phyloP scores from a whole-genome alignment of 805 yeast genomes.

The Kodamaea leandrae region DNA sequence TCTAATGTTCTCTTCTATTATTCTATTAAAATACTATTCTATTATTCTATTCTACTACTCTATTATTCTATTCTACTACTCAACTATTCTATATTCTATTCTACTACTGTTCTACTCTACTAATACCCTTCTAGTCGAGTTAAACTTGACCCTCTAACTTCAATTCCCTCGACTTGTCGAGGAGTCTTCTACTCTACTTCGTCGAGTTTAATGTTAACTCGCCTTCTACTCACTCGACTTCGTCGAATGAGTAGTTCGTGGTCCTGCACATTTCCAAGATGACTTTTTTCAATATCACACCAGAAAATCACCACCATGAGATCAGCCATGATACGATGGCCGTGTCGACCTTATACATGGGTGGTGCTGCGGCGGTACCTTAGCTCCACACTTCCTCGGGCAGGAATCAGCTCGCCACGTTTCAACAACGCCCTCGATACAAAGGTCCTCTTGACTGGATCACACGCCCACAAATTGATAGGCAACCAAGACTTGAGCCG shows the following conservation, averaged over 20 bases:
- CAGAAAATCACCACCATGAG: slow-evolving; percentile 1
- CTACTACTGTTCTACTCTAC: too few relatives aligned
- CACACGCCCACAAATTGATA: slow-evolving; percentile 11
- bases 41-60: too few relatives aligned
- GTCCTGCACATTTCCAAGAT: neutral
- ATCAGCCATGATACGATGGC: neutral
- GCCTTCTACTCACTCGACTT: too few relatives aligned
- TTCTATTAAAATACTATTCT: neutral
- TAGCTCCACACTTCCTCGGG: neutral
- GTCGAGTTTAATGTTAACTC: too few relatives aligned
- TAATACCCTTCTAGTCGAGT: too few relatives aligned
- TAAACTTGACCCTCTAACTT: too few relatives aligned
- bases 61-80: too few relatives aligned
- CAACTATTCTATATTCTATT: too few relatives aligned
- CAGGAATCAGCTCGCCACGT: slow-evolving; percentile 6
- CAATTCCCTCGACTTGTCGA: too few relatives aligned
- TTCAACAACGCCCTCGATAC: slow-evolving; percentile 3
- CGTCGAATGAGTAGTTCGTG: too few relatives aligned
- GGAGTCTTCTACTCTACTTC: too few relatives aligned
- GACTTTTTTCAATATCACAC: neutral
- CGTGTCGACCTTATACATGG: neutral
- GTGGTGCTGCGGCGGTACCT: neutral
- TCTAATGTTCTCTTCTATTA: neutral
- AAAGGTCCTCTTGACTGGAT: slow-evolving; percentile 8
- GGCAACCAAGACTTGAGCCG: slow-evolving; percentile 10